Evolutionary conservation across 2,329 filamentous ascomycete species (phyloP).

Genomic region (Fusarium newnesense): DNA sequence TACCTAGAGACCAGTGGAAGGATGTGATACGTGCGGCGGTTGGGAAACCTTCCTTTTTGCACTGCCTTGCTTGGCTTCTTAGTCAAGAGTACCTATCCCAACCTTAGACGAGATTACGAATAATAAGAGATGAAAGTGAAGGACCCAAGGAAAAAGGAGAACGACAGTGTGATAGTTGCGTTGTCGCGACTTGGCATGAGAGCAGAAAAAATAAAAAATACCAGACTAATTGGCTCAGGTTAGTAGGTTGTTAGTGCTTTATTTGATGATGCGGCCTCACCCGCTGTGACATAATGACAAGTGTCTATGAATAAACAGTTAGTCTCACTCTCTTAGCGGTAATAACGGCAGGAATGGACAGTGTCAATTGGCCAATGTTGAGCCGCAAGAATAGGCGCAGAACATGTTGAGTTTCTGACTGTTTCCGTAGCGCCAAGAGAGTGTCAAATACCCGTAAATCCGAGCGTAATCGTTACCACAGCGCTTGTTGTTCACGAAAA

Average conservation of each 20-base stretch:
- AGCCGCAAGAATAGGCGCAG: constrained; percentile 25
- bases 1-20: constrained; percentile 6
- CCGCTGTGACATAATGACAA: constrained; percentile 36
- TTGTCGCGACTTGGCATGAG: neutral
- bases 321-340: constrained; percentile 2
- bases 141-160: constrained; percentile 3
- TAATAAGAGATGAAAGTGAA: constrained; percentile 10
- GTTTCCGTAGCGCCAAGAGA: constrained; percentile 14
- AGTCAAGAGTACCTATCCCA: constrained; percentile 9
- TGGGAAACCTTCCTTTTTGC: constrained; percentile 14
- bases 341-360: constrained; percentile 7
- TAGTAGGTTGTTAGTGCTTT: constrained; percentile 16
- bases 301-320: neutral
- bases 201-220: neutral
- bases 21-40: constrained; percentile 25
- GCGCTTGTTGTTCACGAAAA: constrained; percentile 21
- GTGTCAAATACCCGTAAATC: neutral
- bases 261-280: constrained; percentile 31
- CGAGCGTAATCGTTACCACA: neutral
- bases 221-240: constrained; percentile 6
- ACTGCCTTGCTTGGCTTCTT: constrained; percentile 36
- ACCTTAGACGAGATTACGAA: constrained; percentile 19
- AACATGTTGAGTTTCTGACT: neutral
- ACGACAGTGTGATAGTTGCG: neutral
- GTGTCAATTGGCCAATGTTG: constrained; percentile 19